Conservation (phyloP, 2,329 filamentous ascomycete genomes). For the Penicillium sp. region DNA sequence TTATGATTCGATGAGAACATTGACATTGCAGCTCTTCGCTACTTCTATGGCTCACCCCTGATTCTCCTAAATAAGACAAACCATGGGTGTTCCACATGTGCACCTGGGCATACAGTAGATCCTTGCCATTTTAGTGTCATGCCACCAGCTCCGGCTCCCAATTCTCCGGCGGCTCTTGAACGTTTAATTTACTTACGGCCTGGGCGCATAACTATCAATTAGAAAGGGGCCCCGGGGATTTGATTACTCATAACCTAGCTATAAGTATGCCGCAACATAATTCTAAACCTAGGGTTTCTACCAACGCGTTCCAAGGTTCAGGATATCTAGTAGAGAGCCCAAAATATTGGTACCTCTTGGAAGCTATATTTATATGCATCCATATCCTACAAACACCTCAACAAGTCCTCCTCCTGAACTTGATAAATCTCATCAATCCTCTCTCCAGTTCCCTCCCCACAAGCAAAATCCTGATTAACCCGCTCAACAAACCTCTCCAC, state of each 20-base stretch:
- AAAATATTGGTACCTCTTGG: too few relatives aligned
- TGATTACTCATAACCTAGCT: too few relatives aligned
- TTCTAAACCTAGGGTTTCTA: too few relatives aligned
- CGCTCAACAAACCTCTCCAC: slow-evolving; percentile 40
- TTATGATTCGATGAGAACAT: neutral
- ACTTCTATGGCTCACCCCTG: neutral
- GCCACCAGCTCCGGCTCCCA: neutral
- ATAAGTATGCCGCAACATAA: too few relatives aligned
- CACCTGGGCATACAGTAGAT: neutral
- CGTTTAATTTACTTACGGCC: neutral
- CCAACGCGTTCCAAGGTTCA: too few relatives aligned
- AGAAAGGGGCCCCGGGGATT: too few relatives aligned
- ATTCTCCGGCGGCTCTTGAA: neutral
- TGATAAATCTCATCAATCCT: slow-evolving; percentile 43
- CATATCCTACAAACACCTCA: neutral
- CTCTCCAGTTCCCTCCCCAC: slow-evolving; percentile 32
- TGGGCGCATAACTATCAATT: too few relatives aligned
- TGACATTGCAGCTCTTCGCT: neutral
- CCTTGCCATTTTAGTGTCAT: neutral
- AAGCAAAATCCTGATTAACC: slow-evolving; percentile 38
- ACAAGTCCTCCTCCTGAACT: slow-evolving; percentile 25
- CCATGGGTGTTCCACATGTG: too few relatives aligned
- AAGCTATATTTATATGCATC: too few relatives aligned
- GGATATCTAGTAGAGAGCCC: too few relatives aligned
- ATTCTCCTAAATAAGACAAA: neutral